Evolutionary conservation across 371 early-diverging fungal genomes (phyloP), one percentile per base, ranked within the genome.

Genomic region (Actinomucor elegans): DNA sequence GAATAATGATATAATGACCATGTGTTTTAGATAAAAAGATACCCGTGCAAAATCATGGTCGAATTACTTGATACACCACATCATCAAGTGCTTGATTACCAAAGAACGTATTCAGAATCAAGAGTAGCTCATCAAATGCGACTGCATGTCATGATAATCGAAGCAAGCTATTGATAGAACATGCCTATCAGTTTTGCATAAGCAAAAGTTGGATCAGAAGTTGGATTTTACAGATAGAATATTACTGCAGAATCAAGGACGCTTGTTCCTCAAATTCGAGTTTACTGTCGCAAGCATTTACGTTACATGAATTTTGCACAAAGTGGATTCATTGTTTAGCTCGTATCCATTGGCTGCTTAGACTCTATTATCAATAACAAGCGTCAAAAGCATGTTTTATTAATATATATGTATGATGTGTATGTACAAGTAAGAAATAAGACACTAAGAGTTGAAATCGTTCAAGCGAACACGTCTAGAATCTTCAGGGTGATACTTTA

Each of bases 401-500:
- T 41, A 47, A 48, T 32, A 41, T 45, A 28, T 52, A 42, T 26
- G n/a, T 21, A 35, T 33, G 14, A 37, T 38, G 18, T n/a, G 12
- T n/a, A 41, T 41, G n/a, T 26, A 41, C 41, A 38, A 18, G 41
- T 26, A 18, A 37, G 20, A 9, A 10, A 8, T 15, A 34, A 23
- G 10, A 18, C 1, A 11, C 15, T 41, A 41, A 24, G 21, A 40
- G 10, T 21, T 29, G 18, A 53, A 79, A 79, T 84, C 79, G 26
- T 73, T 56, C 1, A 84, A 57, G 24, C 76, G 59, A 29, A 84
- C 41, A 7, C 59, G 64, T 21, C 45, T 59, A 2, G 75, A 52
- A 32, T 84, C 79, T 12, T 75, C 60, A n/a, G 83, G 82, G 66
- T 83, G 75, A 43, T 80, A 75, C 0, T 64, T 60, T 1, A 75